phyloP scores from a whole-genome alignment of 306 rosid species.

The Pyrus pyrifolia region DNA sequence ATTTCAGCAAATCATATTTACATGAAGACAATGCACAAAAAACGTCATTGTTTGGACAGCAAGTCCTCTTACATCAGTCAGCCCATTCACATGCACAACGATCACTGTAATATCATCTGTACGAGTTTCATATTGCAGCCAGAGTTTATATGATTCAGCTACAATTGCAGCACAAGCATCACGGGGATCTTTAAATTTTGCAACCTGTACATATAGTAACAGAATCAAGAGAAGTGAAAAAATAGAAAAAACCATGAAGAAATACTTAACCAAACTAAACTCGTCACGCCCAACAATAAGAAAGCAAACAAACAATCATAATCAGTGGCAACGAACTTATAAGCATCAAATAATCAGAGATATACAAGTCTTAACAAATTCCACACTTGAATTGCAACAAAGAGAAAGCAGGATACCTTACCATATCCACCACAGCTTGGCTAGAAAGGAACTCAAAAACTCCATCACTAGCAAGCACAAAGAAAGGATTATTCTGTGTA shows the following conservation, averaged over 20 bases:
- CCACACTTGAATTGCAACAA: slow-evolving; percentile 8
- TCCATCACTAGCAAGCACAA: slow-evolving; percentile 95
- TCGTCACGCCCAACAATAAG: neutral
- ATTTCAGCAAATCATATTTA: neutral
- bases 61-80: slow-evolving; percentile 55
- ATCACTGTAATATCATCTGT: slow-evolving; percentile 97
- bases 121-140: slow-evolving; percentile 98
- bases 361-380: neutral
- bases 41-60: neutral
- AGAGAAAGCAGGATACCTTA: slow-evolving; percentile 28
- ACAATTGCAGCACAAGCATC: slow-evolving; percentile 99
- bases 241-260: neutral
- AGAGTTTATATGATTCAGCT: slow-evolving; percentile 92
- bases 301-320: neutral
- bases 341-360: neutral
- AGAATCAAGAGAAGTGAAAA: slow-evolving; percentile 6
- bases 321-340: neutral
- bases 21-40: slow-evolving; percentile 4
- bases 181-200: slow-evolving; percentile 84
- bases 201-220: slow-evolving; percentile 48
- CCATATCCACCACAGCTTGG: slow-evolving; percentile 95
- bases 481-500: slow-evolving; percentile 73
- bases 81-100: slow-evolving; percentile 83
- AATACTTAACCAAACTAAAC: neutral
- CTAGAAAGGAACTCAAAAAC: slow-evolving; percentile 97